Percentiles rank a stretch among this genome's conserved stretches.
phyloP scores from a whole-genome alignment of 371 early-diverging fungal genomes.

The Mortierella sp. region DNA sequence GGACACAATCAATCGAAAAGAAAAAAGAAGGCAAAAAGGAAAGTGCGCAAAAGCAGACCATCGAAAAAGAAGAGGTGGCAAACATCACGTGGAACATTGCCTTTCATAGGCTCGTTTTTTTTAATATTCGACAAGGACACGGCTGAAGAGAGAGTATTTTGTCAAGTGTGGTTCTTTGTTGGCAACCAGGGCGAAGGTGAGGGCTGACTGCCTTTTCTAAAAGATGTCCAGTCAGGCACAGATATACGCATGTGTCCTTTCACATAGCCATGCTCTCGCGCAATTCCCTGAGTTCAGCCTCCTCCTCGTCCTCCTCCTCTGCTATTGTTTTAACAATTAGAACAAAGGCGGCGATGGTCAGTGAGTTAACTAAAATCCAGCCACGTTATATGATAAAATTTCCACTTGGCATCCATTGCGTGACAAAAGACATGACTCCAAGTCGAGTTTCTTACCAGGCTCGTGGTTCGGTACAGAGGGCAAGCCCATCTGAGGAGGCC shows the following conservation, averaged over 20 bases:
- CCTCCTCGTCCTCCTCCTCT: slow-evolving; percentile 82
- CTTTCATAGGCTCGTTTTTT: neutral
- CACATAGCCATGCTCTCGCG: slow-evolving; percentile 85
- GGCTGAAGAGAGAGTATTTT: neutral
- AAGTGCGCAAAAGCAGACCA: neutral
- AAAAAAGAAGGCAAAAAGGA: neutral
- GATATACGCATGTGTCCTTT: neutral
- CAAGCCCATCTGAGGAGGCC: slow-evolving; percentile 69
- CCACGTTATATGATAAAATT: neutral
- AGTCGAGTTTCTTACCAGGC: slow-evolving; percentile 68
- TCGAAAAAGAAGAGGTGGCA: neutral
- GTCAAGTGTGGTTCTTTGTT: too few relatives aligned
- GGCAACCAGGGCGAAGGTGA: too few relatives aligned
- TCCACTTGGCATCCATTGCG: neutral
- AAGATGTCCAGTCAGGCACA: neutral
- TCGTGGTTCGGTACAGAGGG: slow-evolving; percentile 73
- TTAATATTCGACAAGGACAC: neutral
- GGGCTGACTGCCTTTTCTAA: too few relatives aligned
- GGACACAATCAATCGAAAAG: neutral
- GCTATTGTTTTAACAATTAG: slow-evolving; percentile 54
- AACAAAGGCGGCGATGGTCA: slow-evolving; percentile 54
- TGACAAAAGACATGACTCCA: neutral
- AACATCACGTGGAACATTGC: neutral
- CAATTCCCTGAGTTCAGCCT: slow-evolving; percentile 87
- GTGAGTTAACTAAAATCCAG: neutral